Base-by-base conservation (phyloP, 345 rosid species). In the Linum tenue region DNA sequence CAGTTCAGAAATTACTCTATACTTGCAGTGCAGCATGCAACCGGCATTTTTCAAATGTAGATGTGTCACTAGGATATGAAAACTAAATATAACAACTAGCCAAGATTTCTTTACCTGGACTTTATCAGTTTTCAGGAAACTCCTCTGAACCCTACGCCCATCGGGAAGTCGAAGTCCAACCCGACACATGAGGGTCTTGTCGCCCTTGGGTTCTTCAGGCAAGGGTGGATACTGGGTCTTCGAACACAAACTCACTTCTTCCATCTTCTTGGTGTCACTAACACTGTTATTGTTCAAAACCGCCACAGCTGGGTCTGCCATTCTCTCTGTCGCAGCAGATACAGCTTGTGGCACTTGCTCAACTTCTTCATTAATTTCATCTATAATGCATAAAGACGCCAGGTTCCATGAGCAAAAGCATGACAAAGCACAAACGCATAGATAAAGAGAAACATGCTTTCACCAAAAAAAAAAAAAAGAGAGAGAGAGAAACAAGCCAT, bases 131-230 rank as follows among this genome's bases (percentile, higher is more conserved):
- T 77, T 83, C 31, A 89, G 77, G 75, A 95, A 95, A 68, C 79
- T 87, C 65, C 99, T 82, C 78, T 95, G 96, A 62, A 81, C 76
- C 76, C 97, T 89, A 63, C 78, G 90, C 48, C 99, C 99, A 69
- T 84, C 89, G 15, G 99, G 99, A 65, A 95, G 86, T 70, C 99
- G 96, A 40, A 95, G 75, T 67, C 98, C 97, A 63, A 95, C 91
- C 82, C 96, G 83, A 76, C 99, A 95, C 50, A 85, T 72, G 35
- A 86, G 72, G 63, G 78, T 84, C 62, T 85, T 86, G 66, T 95
- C 94, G 41, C 84, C 87, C 37, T 80, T 89, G 16, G 98, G 94
- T 77, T 95, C 98, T 75, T 87, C 92, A n/a, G 90, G 92, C n/a
- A 95, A 82, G 59, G 89, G 79, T 37, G 89, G 99, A 71, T 80